A percentile compares a stretch with the other conserved stretches of the same genome.
phyloP scores from a whole-genome alignment of 1,139 yeast genomes.

The Yamadazyma siamensis region DNA sequence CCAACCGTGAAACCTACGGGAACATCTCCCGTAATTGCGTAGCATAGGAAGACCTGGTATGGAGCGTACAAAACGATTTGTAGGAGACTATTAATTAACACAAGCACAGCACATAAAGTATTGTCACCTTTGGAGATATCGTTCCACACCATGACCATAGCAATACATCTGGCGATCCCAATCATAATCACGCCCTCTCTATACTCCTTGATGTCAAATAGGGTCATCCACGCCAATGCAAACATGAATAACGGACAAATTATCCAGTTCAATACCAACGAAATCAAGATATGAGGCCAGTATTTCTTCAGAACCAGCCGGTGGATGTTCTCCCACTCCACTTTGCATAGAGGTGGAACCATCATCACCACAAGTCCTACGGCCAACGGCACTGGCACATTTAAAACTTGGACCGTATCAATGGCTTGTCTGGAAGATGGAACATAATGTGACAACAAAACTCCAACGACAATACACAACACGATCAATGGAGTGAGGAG shows the following conservation, averaged over 20 bases:
- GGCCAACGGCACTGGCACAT: constrained; percentile 46
- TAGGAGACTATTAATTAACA: constrained; percentile 48
- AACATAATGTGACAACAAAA: constrained; percentile 29
- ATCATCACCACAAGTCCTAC: constrained; percentile 56
- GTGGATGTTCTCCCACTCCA: constrained; percentile 42
- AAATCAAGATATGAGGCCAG: constrained; percentile 26
- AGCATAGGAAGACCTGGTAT: constrained; percentile 45
- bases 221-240: constrained; percentile 53
- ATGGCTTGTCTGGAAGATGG: constrained; percentile 29
- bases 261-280: constrained; percentile 52
- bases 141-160: constrained; percentile 65
- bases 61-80: constrained; percentile 59
- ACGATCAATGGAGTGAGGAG: constrained; percentile 27
- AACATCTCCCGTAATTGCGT: constrained; percentile 29
- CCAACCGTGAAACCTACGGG: constrained; percentile 6
- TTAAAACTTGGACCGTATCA: constrained; percentile 22
- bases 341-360: constrained; percentile 56
- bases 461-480: constrained; percentile 26
- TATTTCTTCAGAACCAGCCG: constrained; percentile 16
- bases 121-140: constrained; percentile 53
- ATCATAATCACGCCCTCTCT: constrained; percentile 56
- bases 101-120: constrained; percentile 51
- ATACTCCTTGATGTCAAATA: constrained; percentile 48
- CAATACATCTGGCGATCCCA: constrained; percentile 61
- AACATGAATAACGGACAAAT: constrained; percentile 57